Evolutionary conservation across 2,329 filamentous ascomycete species (phyloP).

Genomic region (Nemania bipapillata): DNA sequence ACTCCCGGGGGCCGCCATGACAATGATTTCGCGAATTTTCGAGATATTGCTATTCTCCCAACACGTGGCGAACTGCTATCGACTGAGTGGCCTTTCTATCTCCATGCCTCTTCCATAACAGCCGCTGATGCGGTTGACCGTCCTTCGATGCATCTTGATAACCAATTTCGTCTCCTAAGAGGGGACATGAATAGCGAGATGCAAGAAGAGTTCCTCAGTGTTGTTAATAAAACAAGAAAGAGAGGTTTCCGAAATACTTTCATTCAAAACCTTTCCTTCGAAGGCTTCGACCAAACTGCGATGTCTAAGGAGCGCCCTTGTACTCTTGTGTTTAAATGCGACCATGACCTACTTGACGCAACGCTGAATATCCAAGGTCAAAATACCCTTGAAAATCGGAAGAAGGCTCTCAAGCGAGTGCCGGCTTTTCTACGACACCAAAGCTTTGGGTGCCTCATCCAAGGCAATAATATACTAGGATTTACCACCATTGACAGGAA

Average conservation of each 20-base stretch:
- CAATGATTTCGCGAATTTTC: slow-evolving; percentile 73
- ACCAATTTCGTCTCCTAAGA: slow-evolving; percentile 75
- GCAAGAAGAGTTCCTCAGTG: slow-evolving; percentile 66
- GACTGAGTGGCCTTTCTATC: slow-evolving; percentile 64
- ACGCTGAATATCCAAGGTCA: slow-evolving; percentile 49
- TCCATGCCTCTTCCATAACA: slow-evolving; percentile 61
- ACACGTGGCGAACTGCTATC: slow-evolving; percentile 72
- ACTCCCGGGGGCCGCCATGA: slow-evolving; percentile 62
- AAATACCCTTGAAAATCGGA: slow-evolving; percentile 49
- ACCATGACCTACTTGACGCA: slow-evolving; percentile 57
- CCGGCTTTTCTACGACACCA: slow-evolving; percentile 66
- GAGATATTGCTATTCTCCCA: slow-evolving; percentile 71
- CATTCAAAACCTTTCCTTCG: slow-evolving; percentile 48
- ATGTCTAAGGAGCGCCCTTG: slow-evolving; percentile 49
- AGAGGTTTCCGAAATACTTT: slow-evolving; percentile 49
- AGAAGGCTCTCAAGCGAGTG: slow-evolving; percentile 60
- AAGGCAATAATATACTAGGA: slow-evolving; percentile 62
- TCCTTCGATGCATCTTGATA: slow-evolving; percentile 68
- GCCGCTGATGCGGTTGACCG: slow-evolving; percentile 54
- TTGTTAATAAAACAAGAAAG: slow-evolving; percentile 53
- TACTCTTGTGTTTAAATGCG: slow-evolving; percentile 56
- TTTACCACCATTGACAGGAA: slow-evolving; percentile 60
- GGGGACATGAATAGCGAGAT: slow-evolving; percentile 77
- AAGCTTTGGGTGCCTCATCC: slow-evolving; percentile 70
- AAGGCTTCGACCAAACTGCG: slow-evolving; percentile 53